phyloP scores from a whole-genome alignment of 2,329 filamentous ascomycete genomes.

The Colletotrichum salicis region DNA sequence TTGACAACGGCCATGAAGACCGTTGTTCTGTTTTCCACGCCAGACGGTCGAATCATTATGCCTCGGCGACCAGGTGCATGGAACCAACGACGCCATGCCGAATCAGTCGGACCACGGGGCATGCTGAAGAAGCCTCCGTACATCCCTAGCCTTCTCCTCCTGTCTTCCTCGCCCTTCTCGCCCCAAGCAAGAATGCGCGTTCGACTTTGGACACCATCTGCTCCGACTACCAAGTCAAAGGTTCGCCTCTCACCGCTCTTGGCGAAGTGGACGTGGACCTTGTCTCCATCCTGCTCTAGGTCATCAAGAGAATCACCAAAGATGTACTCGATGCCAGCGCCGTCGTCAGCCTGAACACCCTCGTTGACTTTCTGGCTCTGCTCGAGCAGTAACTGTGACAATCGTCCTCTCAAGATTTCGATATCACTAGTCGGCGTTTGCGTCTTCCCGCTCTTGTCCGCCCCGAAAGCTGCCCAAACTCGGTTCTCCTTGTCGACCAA shows the following conservation, averaged over 20 bases:
- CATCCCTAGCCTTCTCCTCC: constrained; percentile 44
- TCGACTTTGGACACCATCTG: constrained; percentile 63
- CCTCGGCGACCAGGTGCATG: constrained; percentile 47
- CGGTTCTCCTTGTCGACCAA: constrained; percentile 54
- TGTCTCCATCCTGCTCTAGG: constrained; percentile 43
- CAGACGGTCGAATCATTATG: constrained; percentile 51
- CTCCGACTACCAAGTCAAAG: constrained; percentile 65
- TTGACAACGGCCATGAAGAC: constrained; percentile 45
- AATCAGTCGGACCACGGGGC: constrained; percentile 41
- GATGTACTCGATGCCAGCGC: constrained; percentile 37
- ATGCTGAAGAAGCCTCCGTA: constrained; percentile 55
- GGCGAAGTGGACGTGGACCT: constrained; percentile 52
- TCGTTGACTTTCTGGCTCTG: constrained; percentile 40
- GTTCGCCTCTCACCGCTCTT: constrained; percentile 50
- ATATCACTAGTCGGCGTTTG: constrained; percentile 65
- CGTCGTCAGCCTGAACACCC: neutral
- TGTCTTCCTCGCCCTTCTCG: constrained; percentile 38
- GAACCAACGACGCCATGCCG: constrained; percentile 41
- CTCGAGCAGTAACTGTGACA: constrained; percentile 61
- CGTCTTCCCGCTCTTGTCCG: constrained; percentile 51
- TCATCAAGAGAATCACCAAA: constrained; percentile 44
- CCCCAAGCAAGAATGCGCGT: constrained; percentile 54
- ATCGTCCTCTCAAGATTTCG: constrained; percentile 68
- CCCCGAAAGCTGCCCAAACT: constrained; percentile 49
- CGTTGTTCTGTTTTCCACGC: constrained; percentile 32